Evolutionary conservation across 352 stramenopile species (phyloP).

Genomic region (Phytophthora quininea): DNA sequence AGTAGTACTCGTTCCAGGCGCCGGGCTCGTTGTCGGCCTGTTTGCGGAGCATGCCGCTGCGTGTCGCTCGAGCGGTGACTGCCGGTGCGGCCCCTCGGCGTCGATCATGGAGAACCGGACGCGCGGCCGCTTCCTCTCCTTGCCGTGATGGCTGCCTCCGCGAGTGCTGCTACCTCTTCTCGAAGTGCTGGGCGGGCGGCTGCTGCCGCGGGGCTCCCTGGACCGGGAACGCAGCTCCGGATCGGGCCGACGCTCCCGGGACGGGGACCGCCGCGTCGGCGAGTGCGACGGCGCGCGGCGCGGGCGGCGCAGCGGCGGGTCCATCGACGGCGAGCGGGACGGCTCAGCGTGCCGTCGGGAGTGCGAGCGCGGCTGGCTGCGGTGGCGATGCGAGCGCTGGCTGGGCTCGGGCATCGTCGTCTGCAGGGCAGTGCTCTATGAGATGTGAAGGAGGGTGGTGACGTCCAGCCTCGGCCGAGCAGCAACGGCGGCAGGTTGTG

Average conservation of each 20-base stretch:
- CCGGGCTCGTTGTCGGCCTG: constrained; percentile 83
- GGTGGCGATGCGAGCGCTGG: constrained; percentile 28
- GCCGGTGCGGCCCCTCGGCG: constrained; percentile 48
- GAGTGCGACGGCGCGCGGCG: constrained; percentile 22
- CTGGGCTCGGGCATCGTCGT: constrained; percentile 30
- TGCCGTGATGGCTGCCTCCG: constrained; percentile 15
- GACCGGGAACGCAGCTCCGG: constrained; percentile 27
- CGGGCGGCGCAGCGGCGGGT: constrained; percentile 20
- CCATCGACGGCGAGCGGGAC: constrained; percentile 12
- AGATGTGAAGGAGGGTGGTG: constrained; percentile 18
- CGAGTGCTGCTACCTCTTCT: background rate
- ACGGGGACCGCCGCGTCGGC: constrained; percentile 16
- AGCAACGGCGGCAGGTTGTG: constrained; percentile 14
- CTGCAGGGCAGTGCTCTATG: constrained; percentile 2
- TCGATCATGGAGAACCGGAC: constrained; percentile 61
- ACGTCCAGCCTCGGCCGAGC: background rate
- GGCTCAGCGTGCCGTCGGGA: constrained; percentile 19
- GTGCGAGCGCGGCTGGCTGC: constrained; percentile 21
- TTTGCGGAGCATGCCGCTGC: constrained; percentile 69
- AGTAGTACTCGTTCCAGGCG: constrained; percentile 83
- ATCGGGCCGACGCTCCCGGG: constrained; percentile 17
- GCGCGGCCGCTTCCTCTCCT: constrained; percentile 45
- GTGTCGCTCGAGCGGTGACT: constrained; percentile 55
- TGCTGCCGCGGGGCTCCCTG: constrained; percentile 20
- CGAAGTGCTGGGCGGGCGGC: constrained; percentile 4